Conservation (phyloP, 2,329 filamentous ascomycete genomes). For the Plectosphaerella plurivora region DNA sequence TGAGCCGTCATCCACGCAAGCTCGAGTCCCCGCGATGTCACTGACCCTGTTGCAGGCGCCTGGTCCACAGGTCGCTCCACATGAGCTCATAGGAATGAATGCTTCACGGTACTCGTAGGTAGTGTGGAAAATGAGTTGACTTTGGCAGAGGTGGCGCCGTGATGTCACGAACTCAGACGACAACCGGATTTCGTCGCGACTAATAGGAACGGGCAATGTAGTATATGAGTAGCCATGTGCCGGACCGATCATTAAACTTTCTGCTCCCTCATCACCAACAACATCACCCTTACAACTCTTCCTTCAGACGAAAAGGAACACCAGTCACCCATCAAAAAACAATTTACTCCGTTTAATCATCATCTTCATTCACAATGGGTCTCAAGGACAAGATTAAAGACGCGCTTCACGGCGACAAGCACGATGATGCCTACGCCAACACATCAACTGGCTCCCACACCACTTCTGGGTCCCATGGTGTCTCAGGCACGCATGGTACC, state of each 20-base stretch:
- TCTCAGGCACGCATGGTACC: background rate
- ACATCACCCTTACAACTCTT: background rate
- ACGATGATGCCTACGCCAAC: background rate
- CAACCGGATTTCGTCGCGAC: background rate
- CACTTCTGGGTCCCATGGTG: too few relatives aligned
- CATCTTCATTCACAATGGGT: conserved; percentile 8
- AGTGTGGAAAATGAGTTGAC: background rate
- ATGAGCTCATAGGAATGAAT: background rate
- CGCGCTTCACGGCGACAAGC: conserved; percentile 8
- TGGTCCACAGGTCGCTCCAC: background rate
- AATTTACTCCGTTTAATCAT: background rate
- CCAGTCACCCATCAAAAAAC: background rate
- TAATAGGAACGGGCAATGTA: background rate
- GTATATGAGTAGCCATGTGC: background rate
- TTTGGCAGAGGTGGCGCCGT: background rate
- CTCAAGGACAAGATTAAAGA: conserved; percentile 13
- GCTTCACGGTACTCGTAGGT: background rate
- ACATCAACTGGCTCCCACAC: background rate
- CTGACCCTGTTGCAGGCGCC: background rate
- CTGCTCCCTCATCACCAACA: background rate
- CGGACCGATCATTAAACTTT: background rate
- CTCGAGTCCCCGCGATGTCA: background rate
- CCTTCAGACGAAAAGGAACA: background rate
- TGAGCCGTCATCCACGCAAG: background rate
- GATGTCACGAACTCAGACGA: background rate